phyloP scores from a whole-genome alignment of 345 rosid genomes.

The Hibiscus syriacus region DNA sequence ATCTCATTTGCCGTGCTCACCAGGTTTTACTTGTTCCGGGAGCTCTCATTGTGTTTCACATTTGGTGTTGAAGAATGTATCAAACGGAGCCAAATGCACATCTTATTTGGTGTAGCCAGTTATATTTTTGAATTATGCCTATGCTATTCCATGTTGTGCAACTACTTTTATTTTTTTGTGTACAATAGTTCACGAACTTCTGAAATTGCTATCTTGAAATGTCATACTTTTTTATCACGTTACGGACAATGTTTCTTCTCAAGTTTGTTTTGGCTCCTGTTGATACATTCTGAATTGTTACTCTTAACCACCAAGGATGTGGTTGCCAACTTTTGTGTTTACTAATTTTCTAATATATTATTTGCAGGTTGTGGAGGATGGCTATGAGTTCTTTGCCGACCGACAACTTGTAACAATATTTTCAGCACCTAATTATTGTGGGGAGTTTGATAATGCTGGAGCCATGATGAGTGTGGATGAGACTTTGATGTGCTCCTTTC shows the following conservation, averaged over 20 bases:
- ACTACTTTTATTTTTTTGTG: background rate
- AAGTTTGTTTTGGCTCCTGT: conserved; percentile 5
- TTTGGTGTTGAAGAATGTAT: conserved; percentile 1
- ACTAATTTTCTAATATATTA: conserved; percentile 2
- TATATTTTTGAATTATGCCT: background rate
- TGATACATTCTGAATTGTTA: background rate
- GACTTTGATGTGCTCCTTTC: conserved; percentile 74
- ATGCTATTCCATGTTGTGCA: background rate
- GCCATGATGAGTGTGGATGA: conserved; percentile 70
- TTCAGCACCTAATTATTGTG: conserved; percentile 86
- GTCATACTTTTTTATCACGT: background rate
- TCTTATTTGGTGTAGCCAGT: background rate
- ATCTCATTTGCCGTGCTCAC: conserved; percentile 85
- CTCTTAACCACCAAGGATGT: background rate
- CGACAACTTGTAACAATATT: conserved; percentile 80
- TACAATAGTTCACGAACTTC: background rate
- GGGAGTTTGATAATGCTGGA: conserved; percentile 78
- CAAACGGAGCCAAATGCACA: background rate
- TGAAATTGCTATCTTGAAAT: background rate
- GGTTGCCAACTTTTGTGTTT: background rate
- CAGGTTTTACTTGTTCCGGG: conserved; percentile 44
- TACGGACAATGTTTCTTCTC: background rate
- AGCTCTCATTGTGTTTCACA: background rate
- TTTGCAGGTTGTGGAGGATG: conserved; percentile 88
- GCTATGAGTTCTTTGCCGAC: conserved; percentile 82